Base-by-base conservation (phyloP, 2,329 filamentous ascomycete species). In the Aspergillus awamori region DNA sequence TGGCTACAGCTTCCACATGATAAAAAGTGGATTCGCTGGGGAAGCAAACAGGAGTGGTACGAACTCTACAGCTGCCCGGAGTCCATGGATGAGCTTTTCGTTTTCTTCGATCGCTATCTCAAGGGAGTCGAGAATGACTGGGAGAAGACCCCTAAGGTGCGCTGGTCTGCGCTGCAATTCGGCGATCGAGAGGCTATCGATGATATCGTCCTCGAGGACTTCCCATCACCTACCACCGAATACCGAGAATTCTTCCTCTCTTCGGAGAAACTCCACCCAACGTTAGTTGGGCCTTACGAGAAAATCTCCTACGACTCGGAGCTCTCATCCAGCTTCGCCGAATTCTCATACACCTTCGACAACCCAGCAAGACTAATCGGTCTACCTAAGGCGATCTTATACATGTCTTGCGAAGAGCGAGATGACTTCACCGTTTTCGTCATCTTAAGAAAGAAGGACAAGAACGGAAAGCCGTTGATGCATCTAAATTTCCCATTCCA, bases 31-130 rank as follows among this genome's bases (percentile, higher is more conserved):
- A 70, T 82, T n/a, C 73, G 76, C 0, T 76, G 71, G 67, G 70
- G 74, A 53, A 70, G 72, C 10, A 71, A 68, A 6, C 79, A 82
- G 61, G 81, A 82, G 59, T 82, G 80, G 81, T 77, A 76, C 57
- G 80, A 82, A 52, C 63, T 82, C 1, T 82, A 76, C 59, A 71
- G 68, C 53, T 67, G 72, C 5, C 65, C 67, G 0, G 67, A 77
- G 28, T 69, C 72, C 2, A 70, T 68, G 11, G 68, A 75, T 1
- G 80, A 83, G 52, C 71, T 83, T 0, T 61, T 70, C 6, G 58
- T 63, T 0, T 84, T 81, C 69, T 83, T 83, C 57, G 81, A 83
- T 56, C 68, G 66, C 2, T 84, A 79, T 58, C 70, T 83, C 11
- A 80, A 78, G 36, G 77, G 71, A 0, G 68, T 72, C 0, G 62